Base-by-base conservation (phyloP, 495 filamentous ascomycete species). In the Gamarada debralockiae region DNA sequence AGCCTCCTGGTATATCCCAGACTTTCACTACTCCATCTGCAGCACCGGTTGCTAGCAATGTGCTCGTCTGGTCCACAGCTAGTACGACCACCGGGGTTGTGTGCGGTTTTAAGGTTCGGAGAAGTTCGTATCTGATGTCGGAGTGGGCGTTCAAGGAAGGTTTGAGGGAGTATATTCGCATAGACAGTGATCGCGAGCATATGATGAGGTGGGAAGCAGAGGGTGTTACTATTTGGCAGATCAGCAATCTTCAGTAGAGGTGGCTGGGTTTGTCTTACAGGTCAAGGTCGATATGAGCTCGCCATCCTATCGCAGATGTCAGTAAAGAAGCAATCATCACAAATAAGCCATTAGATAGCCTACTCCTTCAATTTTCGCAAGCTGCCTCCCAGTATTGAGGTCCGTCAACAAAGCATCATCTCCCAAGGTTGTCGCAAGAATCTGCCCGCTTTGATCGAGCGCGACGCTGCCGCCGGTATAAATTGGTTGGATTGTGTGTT, bases 1-100 rank as follows among this genome's bases (percentile, higher is more conserved):
- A 97, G 13, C 93, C 95, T 15, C 87, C 90, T 52, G 77, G 71
- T 33, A 99, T 92, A 71, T 99, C 95, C 90, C 90, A 97, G 47
- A 99, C 85, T 67, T 99, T 99, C 55, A 96, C 85, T 3, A 84
- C 78, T 22, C 93, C 93, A 69, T 97, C 93, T 7, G 93, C 89
- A 21, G 82, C 88, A 48, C 93, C 93, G 17, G 92, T 96, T 31
- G 92, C 93, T 36, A 97, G 71, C 10, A 99, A 72, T 13, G 92
- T 97, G 60, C 92, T 85, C 2, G 91, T 96, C 27, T 76, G 73
- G 65, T 99, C 93, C 40, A 90, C 79, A 14, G 87, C 82, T 14
- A 88, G 76, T 3, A 92, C 89, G 8, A 96, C 80, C 10, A 97
- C 89, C 1, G 93, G 93, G 3, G 90, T 84, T 2, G 82, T 77